Percentiles rank a stretch among this genome's conserved stretches.
Evolutionary conservation across 2,329 filamentous ascomycete species (phyloP).

Genomic region (Epichloe brachyelytri): DNA sequence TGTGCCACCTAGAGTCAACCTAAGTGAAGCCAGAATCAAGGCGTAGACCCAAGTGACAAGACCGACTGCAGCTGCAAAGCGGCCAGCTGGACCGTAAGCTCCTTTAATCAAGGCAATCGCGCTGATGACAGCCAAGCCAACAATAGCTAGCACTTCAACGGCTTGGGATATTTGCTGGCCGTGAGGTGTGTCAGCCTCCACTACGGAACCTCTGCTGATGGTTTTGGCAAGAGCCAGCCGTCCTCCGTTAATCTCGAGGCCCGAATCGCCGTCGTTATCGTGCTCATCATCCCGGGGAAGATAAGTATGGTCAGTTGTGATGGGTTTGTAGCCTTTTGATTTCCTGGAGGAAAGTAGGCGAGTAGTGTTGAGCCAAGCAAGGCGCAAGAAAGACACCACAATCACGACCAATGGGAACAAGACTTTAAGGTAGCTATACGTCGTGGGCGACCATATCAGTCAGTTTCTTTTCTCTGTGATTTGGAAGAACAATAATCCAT

Average conservation of each 20-base stretch:
- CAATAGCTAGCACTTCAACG: slow-evolving; percentile 62
- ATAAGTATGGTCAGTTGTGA: slow-evolving; percentile 37
- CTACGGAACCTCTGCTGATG: slow-evolving; percentile 47
- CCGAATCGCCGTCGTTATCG: slow-evolving; percentile 48
- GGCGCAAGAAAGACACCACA: slow-evolving; percentile 53
- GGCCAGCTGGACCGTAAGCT: slow-evolving; percentile 45
- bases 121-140: slow-evolving; percentile 59
- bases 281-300: slow-evolving; percentile 33
- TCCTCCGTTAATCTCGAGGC: slow-evolving; percentile 42
- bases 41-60: slow-evolving; percentile 73
- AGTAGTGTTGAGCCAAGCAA: slow-evolving; percentile 45
- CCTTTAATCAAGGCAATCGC: slow-evolving; percentile 48
- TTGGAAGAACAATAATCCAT: neutral
- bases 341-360: slow-evolving; percentile 37
- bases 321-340: slow-evolving; percentile 43
- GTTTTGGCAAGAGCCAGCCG: slow-evolving; percentile 46
- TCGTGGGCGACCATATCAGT: neutral
- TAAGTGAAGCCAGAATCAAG: slow-evolving; percentile 56
- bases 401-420: slow-evolving; percentile 65
- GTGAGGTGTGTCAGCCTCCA: slow-evolving; percentile 63
- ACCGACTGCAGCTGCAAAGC: slow-evolving; percentile 49
- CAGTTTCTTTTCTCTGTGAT: neutral
- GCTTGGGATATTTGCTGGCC: slow-evolving; percentile 58
- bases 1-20: slow-evolving; percentile 53
- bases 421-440: slow-evolving; percentile 39